A percentile compares a stretch with the other conserved stretches of the same genome.
phyloP scores from a whole-genome alignment of 2,329 filamentous ascomycete genomes.

The Trichoderma sp. region DNA sequence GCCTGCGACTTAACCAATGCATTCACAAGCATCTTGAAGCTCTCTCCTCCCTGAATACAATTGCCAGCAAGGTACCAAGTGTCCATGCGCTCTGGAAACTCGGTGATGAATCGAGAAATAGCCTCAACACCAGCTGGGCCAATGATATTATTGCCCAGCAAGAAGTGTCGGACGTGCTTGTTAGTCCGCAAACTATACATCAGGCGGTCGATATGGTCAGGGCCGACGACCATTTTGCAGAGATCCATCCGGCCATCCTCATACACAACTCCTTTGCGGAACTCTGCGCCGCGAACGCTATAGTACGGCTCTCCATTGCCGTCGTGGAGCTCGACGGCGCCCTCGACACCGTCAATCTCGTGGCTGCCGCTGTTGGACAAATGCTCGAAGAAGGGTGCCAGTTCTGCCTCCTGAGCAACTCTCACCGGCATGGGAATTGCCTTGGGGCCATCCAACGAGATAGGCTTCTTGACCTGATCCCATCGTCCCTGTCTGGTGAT shows the following conservation, averaged over 20 bases:
- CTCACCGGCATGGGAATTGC: slow-evolving; percentile 40
- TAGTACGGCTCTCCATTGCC: slow-evolving; percentile 42
- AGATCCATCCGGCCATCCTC: slow-evolving; percentile 55
- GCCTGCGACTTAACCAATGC: slow-evolving; percentile 45
- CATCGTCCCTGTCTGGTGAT: slow-evolving; percentile 39
- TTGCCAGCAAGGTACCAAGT: slow-evolving; percentile 60
- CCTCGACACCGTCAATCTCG: slow-evolving; percentile 28
- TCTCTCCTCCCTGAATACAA: slow-evolving; percentile 46
- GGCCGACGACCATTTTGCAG: slow-evolving; percentile 57
- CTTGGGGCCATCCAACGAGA: slow-evolving; percentile 35
- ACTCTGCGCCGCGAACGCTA: slow-evolving; percentile 39
- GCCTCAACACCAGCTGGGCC: slow-evolving; percentile 49
- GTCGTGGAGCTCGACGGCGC: slow-evolving; percentile 35
- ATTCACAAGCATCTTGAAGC: slow-evolving; percentile 46
- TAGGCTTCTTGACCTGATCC: slow-evolving; percentile 33
- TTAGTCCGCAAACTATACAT: slow-evolving; percentile 52
- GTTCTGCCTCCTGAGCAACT: slow-evolving; percentile 34
- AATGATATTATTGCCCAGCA: slow-evolving; percentile 57
- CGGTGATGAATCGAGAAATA: slow-evolving; percentile 48
- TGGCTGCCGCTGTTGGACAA: slow-evolving; percentile 36
- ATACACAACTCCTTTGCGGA: slow-evolving; percentile 46
- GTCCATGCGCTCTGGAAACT: slow-evolving; percentile 49
- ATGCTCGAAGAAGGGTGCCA: slow-evolving; percentile 39
- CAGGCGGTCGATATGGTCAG: slow-evolving; percentile 50
- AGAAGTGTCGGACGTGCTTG: slow-evolving; percentile 51